Conservation (phyloP, 345 rosid species). For the Salix purpurea region DNA sequence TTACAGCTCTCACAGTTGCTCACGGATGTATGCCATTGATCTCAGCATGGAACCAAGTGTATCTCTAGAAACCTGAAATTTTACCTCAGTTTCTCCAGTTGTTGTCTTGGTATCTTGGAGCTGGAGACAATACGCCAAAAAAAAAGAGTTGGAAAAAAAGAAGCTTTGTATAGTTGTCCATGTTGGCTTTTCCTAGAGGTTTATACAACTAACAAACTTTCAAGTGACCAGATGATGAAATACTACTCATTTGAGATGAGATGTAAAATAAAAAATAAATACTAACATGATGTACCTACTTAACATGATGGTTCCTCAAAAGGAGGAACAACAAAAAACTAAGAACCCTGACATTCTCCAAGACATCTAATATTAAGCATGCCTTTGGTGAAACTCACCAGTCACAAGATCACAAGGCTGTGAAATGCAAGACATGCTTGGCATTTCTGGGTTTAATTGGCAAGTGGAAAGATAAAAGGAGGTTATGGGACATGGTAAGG, state of each 20-base stretch:
- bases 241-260: neutral
- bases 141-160: neutral
- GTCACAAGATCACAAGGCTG: too few species aligned
- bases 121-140: slow-evolving; percentile 24
- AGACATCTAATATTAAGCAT: too few species aligned
- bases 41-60: slow-evolving; percentile 59
- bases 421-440: too few species aligned
- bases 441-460: too few species aligned
- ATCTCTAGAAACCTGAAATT: slow-evolving; percentile 62
- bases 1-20: slow-evolving; percentile 50
- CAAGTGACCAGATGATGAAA: neutral
- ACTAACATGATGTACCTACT: neutral
- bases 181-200: neutral
- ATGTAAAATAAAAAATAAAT: neutral
- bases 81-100: slow-evolving; percentile 58
- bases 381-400: too few species aligned
- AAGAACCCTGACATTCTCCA: too few species aligned
- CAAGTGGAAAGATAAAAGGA: too few species aligned
- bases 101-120: slow-evolving; percentile 50
- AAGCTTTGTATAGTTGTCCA: neutral
- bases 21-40: slow-evolving; percentile 56
- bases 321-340: neutral
- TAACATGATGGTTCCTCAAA: too few species aligned
- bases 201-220: neutral
- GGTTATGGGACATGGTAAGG: too few species aligned